phyloP scores from a whole-genome alignment of 805 yeast genomes.

The Pichia sporocuriosa region DNA sequence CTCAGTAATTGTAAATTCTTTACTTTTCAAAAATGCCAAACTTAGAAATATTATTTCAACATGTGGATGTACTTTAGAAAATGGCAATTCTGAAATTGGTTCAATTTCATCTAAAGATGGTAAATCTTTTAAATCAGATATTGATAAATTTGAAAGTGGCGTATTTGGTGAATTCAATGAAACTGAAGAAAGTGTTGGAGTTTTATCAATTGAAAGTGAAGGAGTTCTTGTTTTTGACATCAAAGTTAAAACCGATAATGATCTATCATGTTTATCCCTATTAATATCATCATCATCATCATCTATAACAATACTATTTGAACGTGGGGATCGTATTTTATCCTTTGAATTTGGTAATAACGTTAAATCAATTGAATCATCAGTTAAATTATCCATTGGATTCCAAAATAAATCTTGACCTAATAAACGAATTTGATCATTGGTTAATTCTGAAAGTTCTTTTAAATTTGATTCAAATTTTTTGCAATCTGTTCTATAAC shows the following conservation, averaged over 20 bases:
- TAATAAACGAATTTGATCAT: slow-evolving; percentile 24
- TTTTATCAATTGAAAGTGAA: slow-evolving; percentile 19
- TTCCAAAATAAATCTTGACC: slow-evolving; percentile 67
- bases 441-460: slow-evolving; percentile 17
- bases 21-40: slow-evolving; percentile 72
- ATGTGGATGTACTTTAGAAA: slow-evolving; percentile 65
- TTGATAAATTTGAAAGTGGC: slow-evolving; percentile 3
- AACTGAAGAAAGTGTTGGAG: slow-evolving; percentile 25
- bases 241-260: slow-evolving; percentile 28
- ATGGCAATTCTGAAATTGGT: slow-evolving; percentile 35
- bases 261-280: slow-evolving; percentile 18
- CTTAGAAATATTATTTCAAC: slow-evolving; percentile 69
- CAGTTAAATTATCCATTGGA: slow-evolving; percentile 23
- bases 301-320: not conserved
- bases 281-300: slow-evolving; percentile 3
- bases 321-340: not conserved
- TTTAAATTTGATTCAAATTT: slow-evolving; percentile 22
- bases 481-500: slow-evolving; percentile 51
- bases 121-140: slow-evolving; percentile 3
- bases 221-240: slow-evolving; percentile 20
- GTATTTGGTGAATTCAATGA: slow-evolving; percentile 13
- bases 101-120: slow-evolving; percentile 20
- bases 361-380: not conserved
- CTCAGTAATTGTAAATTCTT: slow-evolving; percentile 71
- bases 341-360: not conserved